Conservation (phyloP, 1,139 yeast species). For the Geotrichum macrosporum region DNA sequence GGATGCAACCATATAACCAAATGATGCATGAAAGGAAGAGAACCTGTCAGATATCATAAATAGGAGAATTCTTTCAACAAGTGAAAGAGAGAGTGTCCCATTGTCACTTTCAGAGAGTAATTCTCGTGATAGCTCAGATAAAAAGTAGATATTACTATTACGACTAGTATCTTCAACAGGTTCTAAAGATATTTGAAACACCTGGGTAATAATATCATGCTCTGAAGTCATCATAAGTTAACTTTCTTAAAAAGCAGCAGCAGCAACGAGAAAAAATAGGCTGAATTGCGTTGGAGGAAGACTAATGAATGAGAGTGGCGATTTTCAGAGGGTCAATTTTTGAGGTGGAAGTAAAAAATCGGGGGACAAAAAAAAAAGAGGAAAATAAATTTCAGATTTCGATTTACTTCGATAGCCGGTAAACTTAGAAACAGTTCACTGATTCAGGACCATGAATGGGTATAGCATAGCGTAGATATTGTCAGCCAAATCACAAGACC, state of each 20-base stretch:
- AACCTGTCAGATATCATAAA: slow-evolving; percentile 3
- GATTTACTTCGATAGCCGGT: no score
- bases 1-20: slow-evolving; percentile 1
- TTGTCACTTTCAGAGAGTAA: slow-evolving; percentile 21
- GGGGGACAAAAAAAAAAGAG: no score
- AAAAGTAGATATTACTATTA: slow-evolving; percentile 14
- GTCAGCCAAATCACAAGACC: no score
- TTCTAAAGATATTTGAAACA: slow-evolving; percentile 25
- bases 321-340: no score
- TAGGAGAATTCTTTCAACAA: slow-evolving; percentile 1
- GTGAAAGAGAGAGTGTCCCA: background rate
- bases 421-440: no score
- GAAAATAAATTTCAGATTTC: no score
- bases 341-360: no score
- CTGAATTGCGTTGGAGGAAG: no score
- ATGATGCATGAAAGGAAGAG: background rate
- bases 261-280: background rate
- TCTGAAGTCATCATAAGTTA: slow-evolving; percentile 4
- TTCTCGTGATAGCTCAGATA: slow-evolving; percentile 22
- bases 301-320: no score
- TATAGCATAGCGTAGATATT: no score
- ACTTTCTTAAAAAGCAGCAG: background rate
- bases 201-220: slow-evolving; percentile 24
- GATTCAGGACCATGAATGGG: no score
- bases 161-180: slow-evolving; percentile 20